Evolutionary conservation across 495 filamentous ascomycete species (phyloP).

Genomic region (Alectoria sarmentosa): DNA sequence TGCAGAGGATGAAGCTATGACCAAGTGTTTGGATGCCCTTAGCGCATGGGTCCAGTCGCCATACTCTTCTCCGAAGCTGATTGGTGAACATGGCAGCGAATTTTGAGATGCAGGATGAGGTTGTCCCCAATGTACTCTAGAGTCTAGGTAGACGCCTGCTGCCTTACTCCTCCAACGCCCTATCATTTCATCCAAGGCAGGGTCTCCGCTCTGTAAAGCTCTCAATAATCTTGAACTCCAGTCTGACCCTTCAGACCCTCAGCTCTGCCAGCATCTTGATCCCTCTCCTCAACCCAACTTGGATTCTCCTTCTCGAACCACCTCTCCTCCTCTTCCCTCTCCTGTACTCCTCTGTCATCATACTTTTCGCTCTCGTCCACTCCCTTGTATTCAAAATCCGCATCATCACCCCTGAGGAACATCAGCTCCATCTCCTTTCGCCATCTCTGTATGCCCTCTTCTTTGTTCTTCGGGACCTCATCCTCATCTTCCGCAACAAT

Average conservation of each 20-base stretch:
- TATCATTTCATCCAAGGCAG: background rate
- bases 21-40: background rate
- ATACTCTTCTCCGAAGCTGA: background rate
- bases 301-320: constrained; percentile 77
- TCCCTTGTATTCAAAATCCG: constrained; percentile 64
- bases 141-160: background rate
- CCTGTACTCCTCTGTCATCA: constrained; percentile 54
- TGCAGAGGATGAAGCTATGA: background rate
- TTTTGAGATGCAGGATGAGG: background rate
- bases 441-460: constrained; percentile 63
- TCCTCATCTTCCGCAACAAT: constrained; percentile 51
- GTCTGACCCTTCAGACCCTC: constrained; percentile 57
- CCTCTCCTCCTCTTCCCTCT: constrained; percentile 51
- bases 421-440: constrained; percentile 57
- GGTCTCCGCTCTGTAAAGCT: background rate
- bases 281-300: constrained; percentile 48
- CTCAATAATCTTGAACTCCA: constrained; percentile 73
- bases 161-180: background rate
- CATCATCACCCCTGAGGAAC: constrained; percentile 64
- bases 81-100: background rate
- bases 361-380: constrained; percentile 66
- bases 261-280: constrained; percentile 33
- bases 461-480: constrained; percentile 50
- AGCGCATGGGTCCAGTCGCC: background rate
- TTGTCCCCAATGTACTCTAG: background rate